Conservation (phyloP, 345 rosid genomes). For the Eucalyptus cladocalyx region DNA sequence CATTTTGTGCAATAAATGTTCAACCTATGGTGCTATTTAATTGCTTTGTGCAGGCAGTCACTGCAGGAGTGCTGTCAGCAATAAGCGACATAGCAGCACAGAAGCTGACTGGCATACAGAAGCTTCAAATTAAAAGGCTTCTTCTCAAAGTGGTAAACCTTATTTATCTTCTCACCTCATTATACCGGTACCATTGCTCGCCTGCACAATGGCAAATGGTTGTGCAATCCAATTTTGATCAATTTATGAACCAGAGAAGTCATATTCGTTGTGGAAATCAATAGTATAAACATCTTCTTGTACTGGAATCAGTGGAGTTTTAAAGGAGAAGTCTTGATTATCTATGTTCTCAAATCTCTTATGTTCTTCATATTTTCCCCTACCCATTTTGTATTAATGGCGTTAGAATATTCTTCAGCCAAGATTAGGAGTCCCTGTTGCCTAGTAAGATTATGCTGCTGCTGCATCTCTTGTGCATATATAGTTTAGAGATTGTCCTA, state of each 20-base stretch:
- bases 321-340: not conserved
- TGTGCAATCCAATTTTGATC: not conserved
- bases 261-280: not conserved
- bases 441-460: not conserved
- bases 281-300: not conserved
- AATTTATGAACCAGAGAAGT: not conserved
- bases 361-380: not conserved
- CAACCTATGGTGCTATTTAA: not conserved
- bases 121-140: conserved; percentile 70
- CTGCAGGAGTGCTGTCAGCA: conserved; percentile 73
- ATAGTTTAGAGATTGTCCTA: not conserved
- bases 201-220: not conserved
- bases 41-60: conserved; percentile 42
- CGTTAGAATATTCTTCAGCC: not conserved
- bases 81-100: conserved; percentile 62
- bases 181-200: not conserved
- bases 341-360: not conserved
- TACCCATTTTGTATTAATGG: not conserved
- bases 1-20: not conserved
- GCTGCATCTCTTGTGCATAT: not conserved
- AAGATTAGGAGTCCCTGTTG: not conserved
- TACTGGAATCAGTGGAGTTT: not conserved
- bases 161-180: not conserved
- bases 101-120: conserved; percentile 77
- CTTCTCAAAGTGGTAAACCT: conserved; percentile 72